Evolutionary conservation across 352 stramenopile species (phyloP).

Genomic region (Phytophthora ohioensis): DNA sequence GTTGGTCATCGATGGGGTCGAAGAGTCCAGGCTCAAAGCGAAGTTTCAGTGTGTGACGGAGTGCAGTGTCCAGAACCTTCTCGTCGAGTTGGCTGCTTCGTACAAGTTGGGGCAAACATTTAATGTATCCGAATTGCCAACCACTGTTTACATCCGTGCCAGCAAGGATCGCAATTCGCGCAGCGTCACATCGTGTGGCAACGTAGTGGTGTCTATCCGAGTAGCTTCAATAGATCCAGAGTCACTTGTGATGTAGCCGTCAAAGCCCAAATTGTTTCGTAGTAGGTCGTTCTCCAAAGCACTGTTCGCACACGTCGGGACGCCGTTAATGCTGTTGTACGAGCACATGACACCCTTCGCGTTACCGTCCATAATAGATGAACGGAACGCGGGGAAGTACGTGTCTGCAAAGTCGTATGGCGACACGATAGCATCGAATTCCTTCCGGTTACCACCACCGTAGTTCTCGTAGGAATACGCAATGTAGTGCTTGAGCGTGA

Average conservation of each 20-base stretch:
- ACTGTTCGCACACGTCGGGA: conserved; percentile 1
- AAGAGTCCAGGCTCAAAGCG: conserved; percentile 6
- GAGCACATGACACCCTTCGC: conserved; percentile 4
- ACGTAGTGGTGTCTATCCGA: conserved; percentile 4
- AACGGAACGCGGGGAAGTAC: conserved; percentile 1
- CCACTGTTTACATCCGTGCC: conserved; percentile 5
- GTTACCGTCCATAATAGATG: conserved; percentile 2
- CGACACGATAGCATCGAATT: conserved; percentile 62
- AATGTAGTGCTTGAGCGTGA: conserved; percentile 93
- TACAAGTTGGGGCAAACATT: neutral
- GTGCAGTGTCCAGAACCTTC: neutral
- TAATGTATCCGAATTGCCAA: neutral
- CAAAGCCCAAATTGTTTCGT: neutral
- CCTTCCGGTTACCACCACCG: conserved; percentile 58
- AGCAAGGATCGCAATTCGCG: neutral
- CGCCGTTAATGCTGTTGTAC: conserved; percentile 7
- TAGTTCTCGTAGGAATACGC: conserved; percentile 87
- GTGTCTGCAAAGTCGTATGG: conserved; percentile 10
- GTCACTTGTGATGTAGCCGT: conserved; percentile 8
- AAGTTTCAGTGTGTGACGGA: conserved; percentile 3
- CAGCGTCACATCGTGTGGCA: conserved; percentile 7
- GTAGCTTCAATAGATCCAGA: conserved; percentile 4
- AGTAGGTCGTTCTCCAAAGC: conserved; percentile 1
- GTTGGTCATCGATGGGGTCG: conserved; percentile 5
- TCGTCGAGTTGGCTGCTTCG: neutral